Evolutionary conservation across 2,329 filamentous ascomycete genomes (phyloP), one percentile per base, ranked within the genome.

Genomic region (Paramyrothecium sp.): DNA sequence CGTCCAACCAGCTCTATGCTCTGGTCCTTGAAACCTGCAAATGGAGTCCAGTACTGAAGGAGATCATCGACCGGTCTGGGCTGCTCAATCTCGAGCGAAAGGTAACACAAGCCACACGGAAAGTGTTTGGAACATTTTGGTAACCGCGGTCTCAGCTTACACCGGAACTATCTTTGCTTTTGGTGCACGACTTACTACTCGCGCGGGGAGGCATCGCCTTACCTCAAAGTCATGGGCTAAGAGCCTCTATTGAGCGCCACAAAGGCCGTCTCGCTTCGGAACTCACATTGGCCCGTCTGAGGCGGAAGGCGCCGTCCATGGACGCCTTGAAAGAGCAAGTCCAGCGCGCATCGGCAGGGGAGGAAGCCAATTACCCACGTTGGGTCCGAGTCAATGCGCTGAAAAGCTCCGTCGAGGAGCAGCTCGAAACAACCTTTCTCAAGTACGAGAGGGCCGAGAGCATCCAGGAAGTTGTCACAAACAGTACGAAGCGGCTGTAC

Each of bases 371-470:
- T 46, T 90, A 94, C 68, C 93, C 92, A n/a, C 86, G 95, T 55
- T 99, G 95, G 95, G 86, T 97, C 46, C 86, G 95, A 2, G 81
- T 98, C 60, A 99, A 98, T 69, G 86, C 88, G 0, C 75, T 97
- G 13, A 88, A 87, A 64, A 88, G 87, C 12, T 88, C 82, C 0
- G 70, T 96, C 5, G 81, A 88, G 19, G 81, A 87, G 3, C 89
- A 96, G 73, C 76, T 97, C n/a, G 76, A 80, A 17, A 87, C 84
- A 0, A 94, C 90, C 0, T 97, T 98, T 71, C 73, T 81, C 1
- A 79, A 77, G 1, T 94, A 88, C 64, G 73, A 77, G 20, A 77
- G 79, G 50, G 86, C 87, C 2, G 67, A 75, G 0, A 78, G 77
- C 0, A 74, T 97, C 3, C 67, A 72, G 1, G 82, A 86, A 19